A percentile compares a stretch with the other conserved stretches of the same genome.
Conservation (phyloP, 257 asterid species). For the Linderniella brevidens region DNA sequence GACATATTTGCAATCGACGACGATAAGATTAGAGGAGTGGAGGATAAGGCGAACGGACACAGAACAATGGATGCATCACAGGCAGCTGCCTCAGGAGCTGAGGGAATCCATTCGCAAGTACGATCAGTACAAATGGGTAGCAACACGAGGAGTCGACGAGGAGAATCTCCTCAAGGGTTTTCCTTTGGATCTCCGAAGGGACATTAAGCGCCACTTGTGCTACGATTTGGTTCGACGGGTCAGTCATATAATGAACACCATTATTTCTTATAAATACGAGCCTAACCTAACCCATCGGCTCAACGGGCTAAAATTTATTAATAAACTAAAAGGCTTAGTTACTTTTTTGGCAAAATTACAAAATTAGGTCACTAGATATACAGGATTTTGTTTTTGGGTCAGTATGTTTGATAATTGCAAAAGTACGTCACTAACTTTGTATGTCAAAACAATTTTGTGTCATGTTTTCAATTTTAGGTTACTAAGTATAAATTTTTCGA, state of each 20-base stretch:
- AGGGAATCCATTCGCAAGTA: conserved; percentile 76
- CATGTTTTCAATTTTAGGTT: too few species aligned
- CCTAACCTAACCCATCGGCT: too few species aligned
- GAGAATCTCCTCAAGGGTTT: conserved; percentile 65
- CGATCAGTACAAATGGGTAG: conserved; percentile 89
- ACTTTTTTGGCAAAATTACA: too few species aligned
- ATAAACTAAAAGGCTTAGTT: not conserved
- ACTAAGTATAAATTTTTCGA: too few species aligned
- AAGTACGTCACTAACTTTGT: too few species aligned
- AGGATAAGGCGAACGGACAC: conserved; percentile 79
- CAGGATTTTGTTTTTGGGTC: too few species aligned
- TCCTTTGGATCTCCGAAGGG: conserved; percentile 86
- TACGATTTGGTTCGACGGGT: conserved; percentile 89
- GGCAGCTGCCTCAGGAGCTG: conserved; percentile 83
- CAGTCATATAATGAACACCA: conserved; percentile 10
- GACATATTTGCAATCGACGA: conserved; percentile 93
- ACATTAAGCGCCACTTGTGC: conserved; percentile 90
- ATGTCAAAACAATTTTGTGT: too few species aligned
- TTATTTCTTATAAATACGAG: too few species aligned
- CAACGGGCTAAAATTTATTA: not conserved
- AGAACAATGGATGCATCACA: conserved; percentile 96
- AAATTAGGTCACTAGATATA: too few species aligned
- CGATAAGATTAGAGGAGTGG: conserved; percentile 89
- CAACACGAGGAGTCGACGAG: conserved; percentile 92
- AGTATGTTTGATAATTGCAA: too few species aligned